phyloP scores from a whole-genome alignment of 75 land plant genomes.

The Selaginella moellendorffii region DNA sequence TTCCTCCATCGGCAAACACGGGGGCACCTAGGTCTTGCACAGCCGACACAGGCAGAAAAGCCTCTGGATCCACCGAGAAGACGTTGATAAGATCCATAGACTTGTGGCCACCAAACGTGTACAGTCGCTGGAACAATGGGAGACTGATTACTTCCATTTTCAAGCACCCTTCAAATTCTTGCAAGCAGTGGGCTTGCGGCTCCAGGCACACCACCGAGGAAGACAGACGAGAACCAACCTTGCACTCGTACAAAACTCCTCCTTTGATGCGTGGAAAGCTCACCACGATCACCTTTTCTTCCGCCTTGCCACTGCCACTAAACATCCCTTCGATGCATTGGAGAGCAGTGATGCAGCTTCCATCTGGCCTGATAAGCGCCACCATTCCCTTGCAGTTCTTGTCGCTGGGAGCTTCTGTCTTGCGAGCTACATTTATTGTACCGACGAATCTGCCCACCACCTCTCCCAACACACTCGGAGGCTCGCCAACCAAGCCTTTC shows the following conservation, averaged over 20 bases:
- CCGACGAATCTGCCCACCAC: not conserved
- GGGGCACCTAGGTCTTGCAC: not conserved
- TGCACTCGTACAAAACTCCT: not conserved
- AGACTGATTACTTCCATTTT: not conserved
- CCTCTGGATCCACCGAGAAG: not conserved
- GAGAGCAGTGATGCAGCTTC: not conserved
- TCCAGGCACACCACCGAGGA: not conserved
- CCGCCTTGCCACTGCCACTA: not conserved
- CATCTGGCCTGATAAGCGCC: not conserved
- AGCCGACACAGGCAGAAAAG: not conserved
- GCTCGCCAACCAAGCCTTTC: not conserved
- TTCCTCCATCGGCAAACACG: not conserved
- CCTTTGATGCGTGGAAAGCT: not conserved
- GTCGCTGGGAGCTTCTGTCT: not conserved
- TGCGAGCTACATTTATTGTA: not conserved
- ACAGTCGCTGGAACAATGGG: not conserved
- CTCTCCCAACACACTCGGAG: not conserved
- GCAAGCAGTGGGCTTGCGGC: conserved; percentile 1
- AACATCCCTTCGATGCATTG: not conserved
- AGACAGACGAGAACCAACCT: not conserved
- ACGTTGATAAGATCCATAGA: not conserved
- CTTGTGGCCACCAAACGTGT: not conserved
- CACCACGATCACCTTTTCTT: conserved; percentile 1
- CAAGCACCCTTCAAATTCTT: not conserved
- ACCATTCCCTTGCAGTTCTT: not conserved